phyloP scores from a whole-genome alignment of 2,329 filamentous ascomycete genomes.

The Aspergillus felis region DNA sequence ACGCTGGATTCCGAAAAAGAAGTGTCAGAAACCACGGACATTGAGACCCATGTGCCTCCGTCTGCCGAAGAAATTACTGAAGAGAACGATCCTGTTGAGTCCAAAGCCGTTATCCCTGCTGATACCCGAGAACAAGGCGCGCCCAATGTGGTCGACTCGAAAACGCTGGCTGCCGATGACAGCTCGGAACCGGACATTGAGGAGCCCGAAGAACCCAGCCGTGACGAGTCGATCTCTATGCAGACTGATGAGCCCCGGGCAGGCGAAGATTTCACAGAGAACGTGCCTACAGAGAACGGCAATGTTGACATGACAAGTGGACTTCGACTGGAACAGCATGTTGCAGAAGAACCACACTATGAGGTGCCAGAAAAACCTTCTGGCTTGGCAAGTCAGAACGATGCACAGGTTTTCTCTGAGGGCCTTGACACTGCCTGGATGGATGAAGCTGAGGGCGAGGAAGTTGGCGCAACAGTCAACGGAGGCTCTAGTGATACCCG shows the following conservation, averaged over 20 bases:
- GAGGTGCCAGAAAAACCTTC: not conserved
- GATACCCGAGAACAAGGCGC: slow-evolving; percentile 8
- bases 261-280: not conserved
- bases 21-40: not conserved
- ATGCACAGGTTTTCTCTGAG: not conserved
- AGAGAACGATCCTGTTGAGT: not conserved
- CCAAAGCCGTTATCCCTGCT: slow-evolving; percentile 4
- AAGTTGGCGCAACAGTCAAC: slow-evolving; percentile 5
- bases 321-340: not conserved
- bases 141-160: slow-evolving; percentile 4
- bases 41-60: not conserved
- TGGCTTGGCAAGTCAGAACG: not conserved
- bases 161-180: not conserved
- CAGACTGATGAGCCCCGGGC: not conserved
- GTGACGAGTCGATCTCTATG: not conserved
- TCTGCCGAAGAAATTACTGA: not conserved
- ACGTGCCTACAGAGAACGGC: not conserved
- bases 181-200: not conserved
- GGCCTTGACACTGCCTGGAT: slow-evolving; percentile 1
- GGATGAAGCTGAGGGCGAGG: slow-evolving; percentile 3
- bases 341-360: not conserved
- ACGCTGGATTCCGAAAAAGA: slow-evolving; percentile 1
- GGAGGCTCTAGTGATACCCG: slow-evolving; percentile 11
- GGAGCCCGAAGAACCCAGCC: not conserved
- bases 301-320: not conserved